A percentile compares a stretch with the other conserved stretches of the same genome.
phyloP scores from a whole-genome alignment of 805 yeast species.

The Lachancea sp. region DNA sequence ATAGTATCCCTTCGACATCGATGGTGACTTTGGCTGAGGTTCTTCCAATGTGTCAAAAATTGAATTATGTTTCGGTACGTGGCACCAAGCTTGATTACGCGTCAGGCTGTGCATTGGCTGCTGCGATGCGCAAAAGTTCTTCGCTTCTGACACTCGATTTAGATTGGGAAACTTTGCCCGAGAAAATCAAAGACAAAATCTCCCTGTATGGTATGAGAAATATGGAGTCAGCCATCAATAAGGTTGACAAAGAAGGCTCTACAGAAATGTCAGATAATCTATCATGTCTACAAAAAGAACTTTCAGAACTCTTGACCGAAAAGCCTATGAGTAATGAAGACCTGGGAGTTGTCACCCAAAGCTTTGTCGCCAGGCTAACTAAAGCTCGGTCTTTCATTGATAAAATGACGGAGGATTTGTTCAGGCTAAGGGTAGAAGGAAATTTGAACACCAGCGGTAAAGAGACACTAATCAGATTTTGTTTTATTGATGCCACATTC shows the following conservation, averaged over 20 bases:
- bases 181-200: slow-evolving; percentile 53
- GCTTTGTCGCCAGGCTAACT: slow-evolving; percentile 35
- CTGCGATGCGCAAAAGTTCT: slow-evolving; percentile 56
- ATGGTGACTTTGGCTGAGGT: slow-evolving; percentile 63
- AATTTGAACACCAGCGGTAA: slow-evolving; percentile 65
- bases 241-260: slow-evolving; percentile 8
- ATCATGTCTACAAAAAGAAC: slow-evolving; percentile 51
- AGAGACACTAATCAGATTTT: slow-evolving; percentile 65
- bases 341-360: slow-evolving; percentile 26
- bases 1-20: slow-evolving; percentile 48
- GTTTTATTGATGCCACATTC: slow-evolving; percentile 65
- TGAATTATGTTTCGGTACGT: slow-evolving; percentile 59
- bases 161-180: slow-evolving; percentile 52
- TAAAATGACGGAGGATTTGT: slow-evolving; percentile 49
- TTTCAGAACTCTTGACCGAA: slow-evolving; percentile 38
- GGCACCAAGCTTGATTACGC: slow-evolving; percentile 62
- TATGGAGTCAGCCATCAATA: slow-evolving; percentile 51
- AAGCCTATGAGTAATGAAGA: slow-evolving; percentile 23
- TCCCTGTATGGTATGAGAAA: slow-evolving; percentile 78
- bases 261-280: slow-evolving; percentile 36
- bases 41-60: slow-evolving; percentile 58
- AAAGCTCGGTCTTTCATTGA: slow-evolving; percentile 38
- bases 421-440: slow-evolving; percentile 48
- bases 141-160: slow-evolving; percentile 62
- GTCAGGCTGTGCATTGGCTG: slow-evolving; percentile 58